These are phyloP conservation scores for Claviceps monticola DNA, from an alignment of 2,329 filamentous ascomycete genomes.

Conservation along the genomic window DNA sequence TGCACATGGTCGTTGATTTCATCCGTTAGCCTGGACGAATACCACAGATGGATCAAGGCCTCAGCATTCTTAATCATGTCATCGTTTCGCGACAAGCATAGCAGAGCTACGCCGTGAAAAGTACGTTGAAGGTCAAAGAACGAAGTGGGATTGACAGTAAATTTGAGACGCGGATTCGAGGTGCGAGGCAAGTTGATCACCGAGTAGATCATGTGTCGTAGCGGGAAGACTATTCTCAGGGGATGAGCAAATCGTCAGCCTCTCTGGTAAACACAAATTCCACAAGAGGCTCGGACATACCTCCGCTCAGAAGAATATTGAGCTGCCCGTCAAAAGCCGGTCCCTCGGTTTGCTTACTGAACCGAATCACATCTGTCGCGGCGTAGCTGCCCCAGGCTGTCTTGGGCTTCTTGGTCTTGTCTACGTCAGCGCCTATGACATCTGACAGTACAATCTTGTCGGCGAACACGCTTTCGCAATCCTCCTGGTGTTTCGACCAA, in stretches of 20 bases:
- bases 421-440: background rate
- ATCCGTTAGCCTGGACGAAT: conserved; percentile 11
- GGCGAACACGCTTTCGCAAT: background rate
- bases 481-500: background rate
- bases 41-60: conserved; percentile 13
- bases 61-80: conserved; percentile 12
- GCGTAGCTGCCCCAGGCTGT: conserved; percentile 10
- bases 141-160: conserved; percentile 7
- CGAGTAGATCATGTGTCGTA: conserved; percentile 15
- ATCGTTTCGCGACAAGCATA: background rate
- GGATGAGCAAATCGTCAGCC: background rate
- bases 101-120: background rate
- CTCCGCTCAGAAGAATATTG: conserved; percentile 11
- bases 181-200: conserved; percentile 10
- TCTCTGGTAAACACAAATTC: background rate
- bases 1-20: background rate
- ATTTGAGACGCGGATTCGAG: conserved; percentile 7
- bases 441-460: background rate
- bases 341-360: conserved; percentile 14
- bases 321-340: conserved; percentile 10
- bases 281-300: conserved; percentile 5
- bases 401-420: background rate
- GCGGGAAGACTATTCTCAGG: conserved; percentile 7
- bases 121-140: background rate
- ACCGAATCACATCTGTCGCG: conserved; percentile 14